Conservation (phyloP, 2,329 filamentous ascomycete genomes). For the Nemania serpens region DNA sequence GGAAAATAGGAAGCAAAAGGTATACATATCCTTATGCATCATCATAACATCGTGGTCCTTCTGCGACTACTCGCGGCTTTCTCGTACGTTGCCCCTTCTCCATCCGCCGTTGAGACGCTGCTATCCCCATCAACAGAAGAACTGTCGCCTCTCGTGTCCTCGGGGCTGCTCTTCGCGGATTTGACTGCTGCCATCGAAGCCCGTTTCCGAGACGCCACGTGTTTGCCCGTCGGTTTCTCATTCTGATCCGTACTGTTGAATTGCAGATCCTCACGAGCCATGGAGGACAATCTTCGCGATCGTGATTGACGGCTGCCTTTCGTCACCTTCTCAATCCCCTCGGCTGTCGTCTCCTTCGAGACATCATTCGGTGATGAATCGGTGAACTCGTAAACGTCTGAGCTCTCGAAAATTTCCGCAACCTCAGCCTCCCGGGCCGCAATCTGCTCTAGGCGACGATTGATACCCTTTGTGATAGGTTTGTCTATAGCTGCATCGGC, state of each 20-base stretch:
- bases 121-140: conserved; percentile 41
- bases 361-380: conserved; percentile 48
- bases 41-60: conserved; percentile 65
- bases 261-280: conserved; percentile 43
- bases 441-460: conserved; percentile 38
- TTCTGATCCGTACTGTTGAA: conserved; percentile 34
- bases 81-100: conserved; percentile 38
- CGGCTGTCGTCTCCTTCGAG: conserved; percentile 26
- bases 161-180: conserved; percentile 39
- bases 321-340: conserved; percentile 37
- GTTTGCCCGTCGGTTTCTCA: conserved; percentile 27
- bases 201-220: conserved; percentile 44
- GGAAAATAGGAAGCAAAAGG: neutral
- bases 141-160: conserved; percentile 18
- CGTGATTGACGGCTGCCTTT: conserved; percentile 42
- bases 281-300: conserved; percentile 47
- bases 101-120: conserved; percentile 39
- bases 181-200: conserved; percentile 49
- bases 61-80: conserved; percentile 48
- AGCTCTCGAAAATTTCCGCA: conserved; percentile 34
- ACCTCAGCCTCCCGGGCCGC: conserved; percentile 39
- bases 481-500: conserved; percentile 22
- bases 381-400: conserved; percentile 61
- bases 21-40: neutral
- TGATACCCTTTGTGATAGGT: conserved; percentile 25